A percentile compares a stretch with the other conserved stretches of the same genome.
phyloP scores from a whole-genome alignment of 2,329 filamentous ascomycete genomes.

The Scedosporium dehoogii region DNA sequence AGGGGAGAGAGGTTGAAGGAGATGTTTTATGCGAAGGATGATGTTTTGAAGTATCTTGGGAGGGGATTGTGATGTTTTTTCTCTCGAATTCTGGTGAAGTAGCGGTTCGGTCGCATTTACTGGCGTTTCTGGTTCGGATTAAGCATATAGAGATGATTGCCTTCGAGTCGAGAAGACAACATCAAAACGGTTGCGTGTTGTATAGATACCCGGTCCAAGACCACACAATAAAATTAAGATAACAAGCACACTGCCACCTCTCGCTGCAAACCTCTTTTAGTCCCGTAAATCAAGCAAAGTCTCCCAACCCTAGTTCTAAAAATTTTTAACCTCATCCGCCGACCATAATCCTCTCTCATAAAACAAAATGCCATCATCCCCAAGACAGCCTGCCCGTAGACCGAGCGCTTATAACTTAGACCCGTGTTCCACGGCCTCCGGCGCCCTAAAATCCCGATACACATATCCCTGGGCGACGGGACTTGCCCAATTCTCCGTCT shows the following conservation, averaged over 20 bases:
- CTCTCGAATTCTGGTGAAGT: neutral
- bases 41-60: slow-evolving; percentile 65
- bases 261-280: neutral
- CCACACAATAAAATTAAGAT: neutral
- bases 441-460: slow-evolving; percentile 48
- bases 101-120: neutral
- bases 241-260: neutral
- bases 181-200: neutral
- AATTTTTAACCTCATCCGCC: neutral
- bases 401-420: neutral
- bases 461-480: slow-evolving; percentile 52
- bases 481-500: slow-evolving; percentile 19
- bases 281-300: too few relatives aligned
- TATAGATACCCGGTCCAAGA: neutral
- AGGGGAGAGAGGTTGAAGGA: slow-evolving; percentile 54
- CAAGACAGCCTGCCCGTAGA: neutral
- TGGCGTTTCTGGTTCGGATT: neutral
- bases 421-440: neutral
- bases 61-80: slow-evolving; percentile 12
- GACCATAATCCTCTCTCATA: too few relatives aligned
- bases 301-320: too few relatives aligned
- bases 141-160: neutral
- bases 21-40: slow-evolving; percentile 66
- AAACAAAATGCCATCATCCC: too few relatives aligned
- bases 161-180: neutral